A percentile compares a stretch with the other conserved stretches of the same genome.
These are phyloP conservation scores for Phytophthora ohioensis DNA, from an alignment of 352 stramenopile species.

Conservation along the genomic window DNA sequence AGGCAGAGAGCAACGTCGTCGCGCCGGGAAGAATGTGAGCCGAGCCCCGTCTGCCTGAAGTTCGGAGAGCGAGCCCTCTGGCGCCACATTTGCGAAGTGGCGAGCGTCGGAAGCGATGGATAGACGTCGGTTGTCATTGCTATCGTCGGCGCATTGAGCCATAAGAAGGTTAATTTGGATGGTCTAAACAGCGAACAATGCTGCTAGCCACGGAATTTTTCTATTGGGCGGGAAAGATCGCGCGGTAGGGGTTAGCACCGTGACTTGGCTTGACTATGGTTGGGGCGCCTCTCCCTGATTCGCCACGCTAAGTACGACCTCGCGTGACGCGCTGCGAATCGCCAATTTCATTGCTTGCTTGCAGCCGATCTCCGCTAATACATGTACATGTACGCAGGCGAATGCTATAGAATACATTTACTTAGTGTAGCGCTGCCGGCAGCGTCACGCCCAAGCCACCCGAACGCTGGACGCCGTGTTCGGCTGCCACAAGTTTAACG, in stretches of 20 bases:
- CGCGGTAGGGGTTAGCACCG: constrained; percentile 13
- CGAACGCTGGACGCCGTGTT: constrained; percentile 13
- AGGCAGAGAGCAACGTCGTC: constrained; percentile 26
- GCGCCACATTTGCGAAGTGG: constrained; percentile 33
- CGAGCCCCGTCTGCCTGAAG: constrained; percentile 37
- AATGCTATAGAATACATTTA: neutral
- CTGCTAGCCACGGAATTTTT: constrained; percentile 33
- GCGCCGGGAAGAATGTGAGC: constrained; percentile 15
- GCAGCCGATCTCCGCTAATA: no score
- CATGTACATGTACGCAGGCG: no score
- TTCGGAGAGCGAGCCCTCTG: constrained; percentile 30
- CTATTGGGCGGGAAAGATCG: constrained; percentile 37
- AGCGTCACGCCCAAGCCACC: neutral
- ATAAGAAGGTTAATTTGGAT: neutral
- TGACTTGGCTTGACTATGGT: constrained; percentile 22
- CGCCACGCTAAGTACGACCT: constrained; percentile 21
- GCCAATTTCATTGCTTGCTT: neutral
- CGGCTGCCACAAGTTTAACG: constrained; percentile 23
- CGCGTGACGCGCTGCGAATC: neutral
- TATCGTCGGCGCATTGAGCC: neutral
- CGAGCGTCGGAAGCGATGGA: constrained; percentile 19
- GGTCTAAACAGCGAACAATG: neutral
- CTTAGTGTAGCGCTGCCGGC: neutral
- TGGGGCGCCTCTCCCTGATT: constrained; percentile 22
- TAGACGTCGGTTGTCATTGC: constrained; percentile 12